phyloP scores from a whole-genome alignment of 2,329 filamentous ascomycete species.

The Neopestalotiopsis sp. region DNA sequence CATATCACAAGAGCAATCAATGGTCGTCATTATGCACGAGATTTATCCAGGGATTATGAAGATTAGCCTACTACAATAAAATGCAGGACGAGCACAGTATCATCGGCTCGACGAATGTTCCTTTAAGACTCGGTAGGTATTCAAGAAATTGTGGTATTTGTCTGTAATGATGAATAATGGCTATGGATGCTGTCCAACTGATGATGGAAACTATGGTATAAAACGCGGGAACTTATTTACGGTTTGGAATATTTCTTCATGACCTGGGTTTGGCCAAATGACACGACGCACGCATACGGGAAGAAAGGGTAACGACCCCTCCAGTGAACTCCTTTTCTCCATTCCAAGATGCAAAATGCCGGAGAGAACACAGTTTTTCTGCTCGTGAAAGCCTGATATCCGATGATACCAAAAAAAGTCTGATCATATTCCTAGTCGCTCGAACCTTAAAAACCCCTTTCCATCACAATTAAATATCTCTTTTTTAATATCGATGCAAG shows the following conservation, averaged over 20 bases:
- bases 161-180: not conserved
- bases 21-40: too few relatives aligned
- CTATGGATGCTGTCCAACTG: not conserved
- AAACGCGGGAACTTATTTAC: not conserved
- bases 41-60: too few relatives aligned
- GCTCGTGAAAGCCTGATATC: conserved; percentile 3
- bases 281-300: not conserved
- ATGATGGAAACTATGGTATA: not conserved
- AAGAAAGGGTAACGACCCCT: not conserved
- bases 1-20: not conserved
- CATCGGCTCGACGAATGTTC: too few relatives aligned
- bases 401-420: not conserved
- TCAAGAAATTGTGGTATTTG: not conserved
- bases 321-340: not conserved
- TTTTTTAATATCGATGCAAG: not conserved
- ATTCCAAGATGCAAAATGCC: conserved; percentile 1
- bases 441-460: too few relatives aligned
- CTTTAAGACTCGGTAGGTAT: too few relatives aligned
- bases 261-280: not conserved
- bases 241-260: not conserved
- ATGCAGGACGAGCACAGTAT: too few relatives aligned
- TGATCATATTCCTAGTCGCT: not conserved
- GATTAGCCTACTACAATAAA: too few relatives aligned
- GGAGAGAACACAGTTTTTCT: not conserved
- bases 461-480: conserved; percentile 5